Base-by-base conservation (phyloP, 208 protist genomes). In the Endotrypanum monterogeii region DNA sequence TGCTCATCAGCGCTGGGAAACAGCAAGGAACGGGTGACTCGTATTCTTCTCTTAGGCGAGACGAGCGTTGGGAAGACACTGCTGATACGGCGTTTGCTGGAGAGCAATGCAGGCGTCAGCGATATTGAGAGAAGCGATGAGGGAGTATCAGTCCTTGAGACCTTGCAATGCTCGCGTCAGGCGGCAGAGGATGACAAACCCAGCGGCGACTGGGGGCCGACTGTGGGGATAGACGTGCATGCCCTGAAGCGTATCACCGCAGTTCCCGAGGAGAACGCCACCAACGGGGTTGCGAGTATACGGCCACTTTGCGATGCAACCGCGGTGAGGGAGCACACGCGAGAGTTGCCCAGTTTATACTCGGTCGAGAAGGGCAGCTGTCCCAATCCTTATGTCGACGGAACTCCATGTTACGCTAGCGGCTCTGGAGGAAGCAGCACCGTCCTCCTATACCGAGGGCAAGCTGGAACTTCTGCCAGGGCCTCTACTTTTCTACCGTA, bases 11-110 rank as follows among this genome's bases (percentile, higher is more conserved):
- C 25, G 3, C 4, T 51, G 18, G 35, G 2, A 32, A 48, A 50
- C 74, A 23, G 41, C 56, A 44, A 55, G n/a, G 76, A 80, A 37
- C 76, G 70, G 6, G 41, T 72, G 18, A 80, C 76, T 0, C 87
- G 87, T 39, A 80, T 96, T 67, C 89, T 96, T 6, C 85, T 96
- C 9, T 83, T 96, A 28, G 92, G 92, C 16, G 86, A 94, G 44
- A 87, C 87, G 30, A 70, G 83, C 46, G 89, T 94, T 11, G 92
- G 92, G 48, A 96, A 96, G 63, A 94, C 90, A n/a, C 70, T 96
- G 25, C 80, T 96, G 39, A 75, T 94, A 12, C 82, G 81, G 39
- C 88, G 88, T 2, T 76, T 96, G 50, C 88, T 80, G 71, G 79
- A 90, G 48, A 56, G 88, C 25, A 66, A 89, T 46, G 89, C 86